phyloP scores from a whole-genome alignment of 1,139 yeast species.

The Candida neerlandica region DNA sequence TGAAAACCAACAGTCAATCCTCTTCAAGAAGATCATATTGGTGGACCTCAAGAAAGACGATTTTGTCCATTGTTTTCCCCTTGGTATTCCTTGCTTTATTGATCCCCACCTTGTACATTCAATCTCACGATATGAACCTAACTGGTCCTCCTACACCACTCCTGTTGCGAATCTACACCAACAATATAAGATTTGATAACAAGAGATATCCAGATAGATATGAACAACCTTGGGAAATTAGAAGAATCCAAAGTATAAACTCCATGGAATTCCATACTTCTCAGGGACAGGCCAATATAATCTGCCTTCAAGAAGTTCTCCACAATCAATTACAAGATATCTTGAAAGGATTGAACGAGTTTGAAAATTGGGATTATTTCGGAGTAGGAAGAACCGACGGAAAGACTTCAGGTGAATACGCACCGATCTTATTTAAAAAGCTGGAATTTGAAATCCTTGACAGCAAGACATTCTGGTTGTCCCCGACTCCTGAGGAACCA shows the following conservation, averaged over 20 bases:
- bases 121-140: background rate
- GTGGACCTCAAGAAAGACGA: background rate
- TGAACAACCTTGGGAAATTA: conserved; percentile 47
- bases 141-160: background rate
- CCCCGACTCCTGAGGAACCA: conserved; percentile 42
- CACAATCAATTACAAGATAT: conserved; percentile 54
- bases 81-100: background rate
- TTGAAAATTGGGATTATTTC: conserved; percentile 37
- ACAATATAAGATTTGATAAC: conserved; percentile 56
- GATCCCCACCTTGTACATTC: background rate
- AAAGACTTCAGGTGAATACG: conserved; percentile 42
- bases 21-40: too few relatives aligned
- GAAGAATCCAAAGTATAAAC: conserved; percentile 38
- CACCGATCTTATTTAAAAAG: conserved; percentile 41
- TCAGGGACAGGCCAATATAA: conserved; percentile 32
- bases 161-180: conserved; percentile 39
- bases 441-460: conserved; percentile 34
- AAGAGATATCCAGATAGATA: conserved; percentile 21
- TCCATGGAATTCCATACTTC: conserved; percentile 40
- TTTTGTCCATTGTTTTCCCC: background rate
- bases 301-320: conserved; percentile 59
- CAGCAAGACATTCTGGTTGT: conserved; percentile 47
- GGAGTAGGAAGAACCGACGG: conserved; percentile 58
- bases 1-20: background rate
- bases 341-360: conserved; percentile 29